A percentile compares a stretch with the other conserved stretches of the same genome.
These are phyloP conservation scores for Agrostemma githago DNA, from an alignment of 148 eudicot genomes.

Conservation along the genomic window DNA sequence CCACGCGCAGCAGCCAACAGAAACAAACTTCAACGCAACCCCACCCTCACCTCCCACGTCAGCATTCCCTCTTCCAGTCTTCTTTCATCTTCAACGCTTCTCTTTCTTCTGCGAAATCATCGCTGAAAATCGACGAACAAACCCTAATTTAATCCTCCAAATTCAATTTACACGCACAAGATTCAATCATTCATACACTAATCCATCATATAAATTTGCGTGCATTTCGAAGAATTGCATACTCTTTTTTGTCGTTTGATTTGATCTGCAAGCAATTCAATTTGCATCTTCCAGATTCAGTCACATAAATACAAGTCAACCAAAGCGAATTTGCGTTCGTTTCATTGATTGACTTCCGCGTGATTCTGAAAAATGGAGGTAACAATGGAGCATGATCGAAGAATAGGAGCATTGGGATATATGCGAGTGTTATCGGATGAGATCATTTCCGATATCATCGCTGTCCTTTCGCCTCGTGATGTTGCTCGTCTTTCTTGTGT, in stretches of 20 bases:
- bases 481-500: conserved; percentile 82
- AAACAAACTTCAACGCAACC: conserved; percentile 17
- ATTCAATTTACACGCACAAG: not conserved
- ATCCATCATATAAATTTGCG: not conserved
- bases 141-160: not conserved
- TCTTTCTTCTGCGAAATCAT: conserved; percentile 13
- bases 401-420: conserved; percentile 67
- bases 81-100: not conserved
- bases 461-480: conserved; percentile 57
- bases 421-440: conserved; percentile 72
- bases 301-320: not conserved
- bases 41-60: not conserved
- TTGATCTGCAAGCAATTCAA: not conserved
- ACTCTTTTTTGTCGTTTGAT: too few relatives aligned
- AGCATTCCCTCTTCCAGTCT: conserved; percentile 2
- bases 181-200: too few relatives aligned
- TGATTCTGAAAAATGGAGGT: not conserved
- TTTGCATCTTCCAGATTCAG: too few relatives aligned
- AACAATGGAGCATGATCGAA: conserved; percentile 48
- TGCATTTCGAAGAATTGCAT: not conserved
- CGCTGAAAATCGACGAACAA: not conserved
- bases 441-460: conserved; percentile 43
- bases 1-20: not conserved
- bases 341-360: not conserved
- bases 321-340: not conserved